Percentiles rank a stretch among this genome's conserved stretches.
phyloP scores from a whole-genome alignment of 257 asterid species.

The Gentiana dahurica region DNA sequence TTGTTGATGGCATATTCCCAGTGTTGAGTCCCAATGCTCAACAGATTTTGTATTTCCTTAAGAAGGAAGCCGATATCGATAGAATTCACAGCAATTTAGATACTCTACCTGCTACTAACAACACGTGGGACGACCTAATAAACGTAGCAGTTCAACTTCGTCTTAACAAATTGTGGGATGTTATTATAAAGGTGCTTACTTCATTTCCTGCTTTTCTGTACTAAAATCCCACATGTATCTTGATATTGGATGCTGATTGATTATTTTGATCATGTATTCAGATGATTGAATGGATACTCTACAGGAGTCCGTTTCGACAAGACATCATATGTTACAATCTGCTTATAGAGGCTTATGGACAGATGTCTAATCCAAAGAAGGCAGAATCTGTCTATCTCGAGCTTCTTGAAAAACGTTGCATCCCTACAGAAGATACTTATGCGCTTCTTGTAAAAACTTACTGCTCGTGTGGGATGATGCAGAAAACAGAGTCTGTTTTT shows the following conservation, averaged over 20 bases:
- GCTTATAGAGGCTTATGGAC: constrained; percentile 84
- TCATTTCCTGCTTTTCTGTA: constrained; percentile 1
- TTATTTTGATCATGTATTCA: constrained; percentile 19
- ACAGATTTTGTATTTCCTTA: constrained; percentile 51
- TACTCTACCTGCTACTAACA: constrained; percentile 51
- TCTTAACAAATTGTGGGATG: constrained; percentile 62
- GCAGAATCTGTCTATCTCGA: constrained; percentile 59
- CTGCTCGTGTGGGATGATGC: constrained; percentile 48
- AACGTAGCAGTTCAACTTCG: constrained; percentile 74
- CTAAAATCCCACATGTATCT: background rate
- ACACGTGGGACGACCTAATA: constrained; percentile 73
- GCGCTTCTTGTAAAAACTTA: constrained; percentile 73
- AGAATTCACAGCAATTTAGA: constrained; percentile 56
- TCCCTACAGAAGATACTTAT: constrained; percentile 81
- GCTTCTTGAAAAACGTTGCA: constrained; percentile 61
- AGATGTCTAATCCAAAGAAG: constrained; percentile 37
- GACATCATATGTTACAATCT: constrained; percentile 78
- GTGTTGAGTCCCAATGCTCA: constrained; percentile 75
- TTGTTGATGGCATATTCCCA: constrained; percentile 81
- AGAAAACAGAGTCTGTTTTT: constrained; percentile 64
- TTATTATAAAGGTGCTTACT: constrained; percentile 41
- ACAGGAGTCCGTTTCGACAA: constrained; percentile 57
- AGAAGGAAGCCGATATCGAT: constrained; percentile 32
- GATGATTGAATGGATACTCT: constrained; percentile 75
- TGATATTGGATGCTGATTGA: background rate